phyloP scores from a whole-genome alignment of 2,329 filamentous ascomycete genomes.

The Penicillium sclerotiorum region DNA sequence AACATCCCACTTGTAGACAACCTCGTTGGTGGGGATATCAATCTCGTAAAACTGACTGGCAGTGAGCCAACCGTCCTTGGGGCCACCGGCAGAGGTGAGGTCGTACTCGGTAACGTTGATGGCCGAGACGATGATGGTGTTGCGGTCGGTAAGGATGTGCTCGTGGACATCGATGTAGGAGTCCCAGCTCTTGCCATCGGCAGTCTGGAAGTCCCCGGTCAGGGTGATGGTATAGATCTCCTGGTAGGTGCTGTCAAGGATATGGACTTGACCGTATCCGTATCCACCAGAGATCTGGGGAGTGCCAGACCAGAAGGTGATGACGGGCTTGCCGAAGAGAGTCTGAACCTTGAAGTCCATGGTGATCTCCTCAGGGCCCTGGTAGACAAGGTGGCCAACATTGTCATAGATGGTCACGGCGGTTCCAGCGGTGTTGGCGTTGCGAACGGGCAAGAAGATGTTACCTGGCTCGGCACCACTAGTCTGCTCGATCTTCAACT shows the following conservation, averaged over 20 bases:
- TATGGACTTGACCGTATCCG: constrained; percentile 34
- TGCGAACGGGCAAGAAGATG: constrained; percentile 36
- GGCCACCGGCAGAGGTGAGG: constrained; percentile 34
- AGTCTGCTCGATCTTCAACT: constrained; percentile 31
- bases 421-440: constrained; percentile 26
- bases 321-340: constrained; percentile 33
- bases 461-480: constrained; percentile 32
- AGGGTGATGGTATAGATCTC: constrained; percentile 37
- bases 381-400: constrained; percentile 36
- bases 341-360: constrained; percentile 37
- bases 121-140: constrained; percentile 39
- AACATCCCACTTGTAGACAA: constrained; percentile 37
- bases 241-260: constrained; percentile 37
- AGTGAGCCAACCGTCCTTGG: constrained; percentile 33
- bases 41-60: constrained; percentile 40
- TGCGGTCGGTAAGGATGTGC: constrained; percentile 34
- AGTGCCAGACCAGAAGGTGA: constrained; percentile 40
- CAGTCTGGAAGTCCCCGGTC: constrained; percentile 27
- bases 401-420: constrained; percentile 38
- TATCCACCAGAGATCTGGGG: constrained; percentile 27
- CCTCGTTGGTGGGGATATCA: constrained; percentile 37
- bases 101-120: constrained; percentile 39
- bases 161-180: constrained; percentile 42
- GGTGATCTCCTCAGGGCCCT: constrained; percentile 33
- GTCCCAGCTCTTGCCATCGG: constrained; percentile 19